Conservation (phyloP, 202 grass and related monocot species). For the Setaria viridis region DNA sequence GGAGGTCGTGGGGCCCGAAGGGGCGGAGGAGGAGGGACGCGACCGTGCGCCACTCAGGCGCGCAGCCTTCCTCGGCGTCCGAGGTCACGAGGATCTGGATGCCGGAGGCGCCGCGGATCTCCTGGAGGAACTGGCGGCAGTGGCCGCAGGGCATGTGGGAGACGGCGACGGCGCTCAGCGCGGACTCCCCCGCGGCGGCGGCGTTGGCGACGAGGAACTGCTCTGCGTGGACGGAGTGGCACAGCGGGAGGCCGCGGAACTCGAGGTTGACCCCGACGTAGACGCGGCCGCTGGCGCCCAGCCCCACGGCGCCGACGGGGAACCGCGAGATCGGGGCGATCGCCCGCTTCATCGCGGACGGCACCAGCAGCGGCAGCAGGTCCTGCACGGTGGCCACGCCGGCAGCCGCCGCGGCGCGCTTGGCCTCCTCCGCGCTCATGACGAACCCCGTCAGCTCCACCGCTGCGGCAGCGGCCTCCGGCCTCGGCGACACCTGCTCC, state of each 20-base stretch:
- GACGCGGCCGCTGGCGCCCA: slow-evolving; percentile 81
- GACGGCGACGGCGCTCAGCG: slow-evolving; percentile 82
- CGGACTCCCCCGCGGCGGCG: slow-evolving; percentile 66
- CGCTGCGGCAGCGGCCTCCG: slow-evolving; percentile 35
- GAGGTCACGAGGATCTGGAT: slow-evolving; percentile 83
- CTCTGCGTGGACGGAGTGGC: slow-evolving; percentile 87
- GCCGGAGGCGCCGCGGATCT: slow-evolving; percentile 78
- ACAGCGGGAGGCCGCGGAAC: slow-evolving; percentile 71
- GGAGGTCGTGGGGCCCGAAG: slow-evolving; percentile 86
- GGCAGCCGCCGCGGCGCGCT: slow-evolving; percentile 56
- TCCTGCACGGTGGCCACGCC: slow-evolving; percentile 69
- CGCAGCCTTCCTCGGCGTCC: slow-evolving; percentile 57
- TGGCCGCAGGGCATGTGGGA: slow-evolving; percentile 98
- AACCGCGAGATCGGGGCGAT: slow-evolving; percentile 76
- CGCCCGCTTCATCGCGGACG: slow-evolving; percentile 67
- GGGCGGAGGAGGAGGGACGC: slow-evolving; percentile 77
- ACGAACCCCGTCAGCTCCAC: slow-evolving; percentile 69
- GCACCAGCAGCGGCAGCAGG: slow-evolving; percentile 77
- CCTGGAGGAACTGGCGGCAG: slow-evolving; percentile 99
- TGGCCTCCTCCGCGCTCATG: slow-evolving; percentile 71
- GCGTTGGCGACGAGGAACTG: slow-evolving; percentile 94
- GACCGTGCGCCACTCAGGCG: slow-evolving; percentile 67
- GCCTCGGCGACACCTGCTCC: slow-evolving; percentile 44
- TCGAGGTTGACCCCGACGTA: slow-evolving; percentile 96
- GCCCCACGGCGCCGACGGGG: slow-evolving; percentile 82